A percentile compares a stretch with the other conserved stretches of the same genome.
Conservation (phyloP, 257 asterid genomes). For the Nicotiana noctiflora region DNA sequence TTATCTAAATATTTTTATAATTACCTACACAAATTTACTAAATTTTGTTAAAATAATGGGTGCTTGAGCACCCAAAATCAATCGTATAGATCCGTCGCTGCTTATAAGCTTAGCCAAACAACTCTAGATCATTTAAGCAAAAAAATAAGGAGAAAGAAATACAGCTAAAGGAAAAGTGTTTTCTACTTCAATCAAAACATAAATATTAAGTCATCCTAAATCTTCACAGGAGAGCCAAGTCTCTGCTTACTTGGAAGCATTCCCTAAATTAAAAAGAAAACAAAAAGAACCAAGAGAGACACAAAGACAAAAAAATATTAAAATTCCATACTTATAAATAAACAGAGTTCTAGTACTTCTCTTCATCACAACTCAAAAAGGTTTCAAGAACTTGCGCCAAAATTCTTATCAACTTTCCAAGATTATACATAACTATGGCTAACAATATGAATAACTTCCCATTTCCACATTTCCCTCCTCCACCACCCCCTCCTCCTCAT, state of each 20-base stretch:
- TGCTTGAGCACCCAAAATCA: too few species aligned
- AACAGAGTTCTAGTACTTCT: too few species aligned
- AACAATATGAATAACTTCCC: not conserved
- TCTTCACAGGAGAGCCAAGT: constrained; percentile 31
- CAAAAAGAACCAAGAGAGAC: not conserved
- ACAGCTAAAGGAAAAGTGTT: constrained; percentile 23
- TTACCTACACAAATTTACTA: too few species aligned
- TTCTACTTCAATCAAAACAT: constrained; percentile 35
- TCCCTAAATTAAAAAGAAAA: not conserved
- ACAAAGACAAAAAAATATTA: not conserved
- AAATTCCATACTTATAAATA: too few species aligned
- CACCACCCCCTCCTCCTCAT: constrained; percentile 16
- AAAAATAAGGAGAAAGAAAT: not conserved
- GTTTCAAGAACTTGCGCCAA: not conserved
- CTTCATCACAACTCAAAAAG: too few species aligned
- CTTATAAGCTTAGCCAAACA: too few species aligned
- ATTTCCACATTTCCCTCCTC: constrained; percentile 12
- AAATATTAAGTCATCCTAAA: constrained; percentile 16
- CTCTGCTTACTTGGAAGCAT: constrained; percentile 27
- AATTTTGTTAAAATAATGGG: too few species aligned
- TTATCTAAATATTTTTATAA: too few species aligned
- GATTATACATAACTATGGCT: not conserved
- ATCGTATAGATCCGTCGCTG: too few species aligned
- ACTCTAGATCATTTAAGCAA: not conserved
- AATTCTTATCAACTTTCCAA: not conserved